Evolutionary conservation across 1,284 basidiomycete species (phyloP), one percentile per base, ranked within the genome.

Genomic region (Uromyces viciae-fabae): DNA sequence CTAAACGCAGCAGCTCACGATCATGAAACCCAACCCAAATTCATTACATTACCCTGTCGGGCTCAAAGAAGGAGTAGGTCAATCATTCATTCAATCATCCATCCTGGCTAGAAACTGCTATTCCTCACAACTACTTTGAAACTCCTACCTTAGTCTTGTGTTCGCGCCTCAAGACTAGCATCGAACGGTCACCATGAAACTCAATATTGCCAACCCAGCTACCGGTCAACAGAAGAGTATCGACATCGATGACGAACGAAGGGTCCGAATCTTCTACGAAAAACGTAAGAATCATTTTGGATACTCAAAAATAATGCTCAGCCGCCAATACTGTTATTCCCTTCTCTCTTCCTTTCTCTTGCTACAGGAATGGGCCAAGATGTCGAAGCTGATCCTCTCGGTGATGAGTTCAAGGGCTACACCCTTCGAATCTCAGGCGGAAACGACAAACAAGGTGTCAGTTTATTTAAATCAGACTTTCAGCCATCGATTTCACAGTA

Each of bases 401-500:
- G 95, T 85, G 93, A 97, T 87, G 96, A 98, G 89, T 98, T 91
- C 90, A 94, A 94, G 88, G 96, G 96, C 82, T 98, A 98, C 89
- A 89, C 98, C 87, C 91, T 98, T 90, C 92, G 95, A 86, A 94
- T 99, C 89, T 95, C 94, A 69, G 95, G 96, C 86, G 94, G 94
- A 83, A 95, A 96, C 89, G 94, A 96, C 90, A 95, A 86, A 85
- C 85, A 86, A 84, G 85, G 85, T 81, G 78, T 81, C 38, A 64
- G 78, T 81, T 56, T 25, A 5, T 33, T 71, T 49, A 19, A n/a
- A 28, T 14, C 71, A 22, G 42, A 28, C 52, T 36, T 69, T 2
- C 25, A 8, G 4, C 31, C 25, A 31, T 52, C 11, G n/a, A n/a
- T n/a, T n/a, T n/a, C n/a, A n/a, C n/a, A 17, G 5, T 0, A 28